Evolutionary conservation across 2,329 filamentous ascomycete genomes (phyloP).

Genomic region (Colletotrichum salicis): DNA sequence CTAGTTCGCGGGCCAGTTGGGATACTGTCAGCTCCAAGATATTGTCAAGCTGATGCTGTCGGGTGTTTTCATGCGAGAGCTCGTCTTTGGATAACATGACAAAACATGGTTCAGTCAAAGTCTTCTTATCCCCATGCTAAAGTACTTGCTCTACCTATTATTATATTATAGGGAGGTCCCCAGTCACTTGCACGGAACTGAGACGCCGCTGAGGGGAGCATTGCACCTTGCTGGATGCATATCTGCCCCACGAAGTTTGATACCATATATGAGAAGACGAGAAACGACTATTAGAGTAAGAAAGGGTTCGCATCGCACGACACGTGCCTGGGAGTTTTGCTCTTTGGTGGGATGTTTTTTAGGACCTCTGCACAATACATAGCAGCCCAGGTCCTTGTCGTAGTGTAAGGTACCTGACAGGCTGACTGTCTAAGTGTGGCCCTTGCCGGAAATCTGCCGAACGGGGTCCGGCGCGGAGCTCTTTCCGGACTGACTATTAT

Average conservation of each 20-base stretch:
- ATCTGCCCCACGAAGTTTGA: background rate
- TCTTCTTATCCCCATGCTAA: background rate
- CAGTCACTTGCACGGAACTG: background rate
- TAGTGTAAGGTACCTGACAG: background rate
- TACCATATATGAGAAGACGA: background rate
- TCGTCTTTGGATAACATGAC: background rate
- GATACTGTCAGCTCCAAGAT: background rate
- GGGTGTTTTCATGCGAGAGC: background rate
- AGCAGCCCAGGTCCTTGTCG: no score
- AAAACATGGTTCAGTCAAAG: background rate
- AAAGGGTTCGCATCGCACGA: background rate
- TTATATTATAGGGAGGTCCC: background rate
- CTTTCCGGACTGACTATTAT: background rate
- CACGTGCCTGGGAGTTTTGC: background rate
- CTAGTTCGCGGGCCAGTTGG: no score
- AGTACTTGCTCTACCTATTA: background rate
- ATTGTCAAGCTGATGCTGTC: background rate
- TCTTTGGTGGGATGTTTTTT: background rate
- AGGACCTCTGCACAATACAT: background rate
- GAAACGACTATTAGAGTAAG: background rate
- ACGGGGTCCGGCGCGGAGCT: background rate
- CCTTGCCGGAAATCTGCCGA: background rate
- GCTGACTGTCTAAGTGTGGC: background rate
- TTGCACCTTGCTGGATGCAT: background rate
- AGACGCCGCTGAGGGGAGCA: background rate